Evolutionary conservation across 2,329 filamentous ascomycete species (phyloP).

Genomic region (Paracorniculantispora psalliotae): DNA sequence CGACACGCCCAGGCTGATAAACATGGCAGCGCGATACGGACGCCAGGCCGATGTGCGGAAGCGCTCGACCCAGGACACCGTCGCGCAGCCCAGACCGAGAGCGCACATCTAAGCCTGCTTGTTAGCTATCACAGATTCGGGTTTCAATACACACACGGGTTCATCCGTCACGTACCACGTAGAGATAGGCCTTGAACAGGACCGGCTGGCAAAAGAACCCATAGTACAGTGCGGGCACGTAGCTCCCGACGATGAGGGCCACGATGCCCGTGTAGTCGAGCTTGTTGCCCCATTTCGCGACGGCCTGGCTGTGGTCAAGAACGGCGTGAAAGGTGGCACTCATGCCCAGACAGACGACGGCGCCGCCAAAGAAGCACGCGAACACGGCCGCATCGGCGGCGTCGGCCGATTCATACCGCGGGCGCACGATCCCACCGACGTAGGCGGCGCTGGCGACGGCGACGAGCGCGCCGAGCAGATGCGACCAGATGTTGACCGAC

Average conservation of each 20-base stretch:
- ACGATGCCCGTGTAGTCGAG: conserved; percentile 95
- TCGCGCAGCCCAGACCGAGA: conserved; percentile 70
- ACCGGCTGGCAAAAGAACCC: conserved; percentile 68
- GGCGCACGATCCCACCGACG: conserved; percentile 53
- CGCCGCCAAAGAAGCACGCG: conserved; percentile 72
- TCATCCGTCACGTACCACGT: conserved; percentile 53
- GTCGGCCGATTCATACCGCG: conserved; percentile 61
- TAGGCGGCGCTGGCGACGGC: conserved; percentile 48
- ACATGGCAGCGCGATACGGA: conserved; percentile 83
- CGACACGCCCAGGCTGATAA: conserved; percentile 79
- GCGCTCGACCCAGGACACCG: conserved; percentile 71
- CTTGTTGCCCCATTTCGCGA: conserved; percentile 83
- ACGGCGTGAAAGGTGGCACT: conserved; percentile 82
- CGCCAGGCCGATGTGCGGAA: conserved; percentile 83
- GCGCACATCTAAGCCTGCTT: conserved; percentile 61
- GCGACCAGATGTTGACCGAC: conserved; percentile 59
- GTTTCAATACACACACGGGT: not conserved
- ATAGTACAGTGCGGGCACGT: conserved; percentile 83
- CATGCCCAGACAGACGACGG: conserved; percentile 69
- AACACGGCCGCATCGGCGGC: conserved; percentile 66
- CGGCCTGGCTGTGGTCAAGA: conserved; percentile 73
- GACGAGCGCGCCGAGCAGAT: conserved; percentile 59
- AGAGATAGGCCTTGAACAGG: conserved; percentile 68
- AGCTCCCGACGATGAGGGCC: conserved; percentile 83
- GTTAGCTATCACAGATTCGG: conserved; percentile 16